Evolutionary conservation across 805 yeast genomes (phyloP).

Genomic region (Zygosaccharomyces kombuchaensis): DNA sequence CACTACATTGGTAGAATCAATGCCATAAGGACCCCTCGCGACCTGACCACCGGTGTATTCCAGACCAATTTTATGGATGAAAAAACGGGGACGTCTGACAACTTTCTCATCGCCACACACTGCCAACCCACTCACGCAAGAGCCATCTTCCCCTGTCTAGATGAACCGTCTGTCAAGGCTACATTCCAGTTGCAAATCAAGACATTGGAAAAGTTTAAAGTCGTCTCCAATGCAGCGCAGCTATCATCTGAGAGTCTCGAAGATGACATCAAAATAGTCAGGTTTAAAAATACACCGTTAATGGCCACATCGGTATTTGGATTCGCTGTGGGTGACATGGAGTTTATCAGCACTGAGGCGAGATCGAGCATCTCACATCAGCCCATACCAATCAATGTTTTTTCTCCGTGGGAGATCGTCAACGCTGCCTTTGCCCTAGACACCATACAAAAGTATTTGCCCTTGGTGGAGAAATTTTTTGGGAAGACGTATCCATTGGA

Average conservation of each 20-base stretch:
- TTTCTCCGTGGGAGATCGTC: constrained; percentile 45
- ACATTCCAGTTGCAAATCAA: constrained; percentile 46
- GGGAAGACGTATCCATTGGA: constrained; percentile 49
- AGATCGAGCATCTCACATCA: constrained; percentile 19
- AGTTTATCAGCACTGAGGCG: constrained; percentile 41
- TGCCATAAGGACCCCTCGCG: constrained; percentile 48
- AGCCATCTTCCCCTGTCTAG: constrained; percentile 62
- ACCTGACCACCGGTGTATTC: constrained; percentile 60
- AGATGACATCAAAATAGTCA: constrained; percentile 25
- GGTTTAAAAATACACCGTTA: constrained; percentile 51
- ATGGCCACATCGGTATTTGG: constrained; percentile 64
- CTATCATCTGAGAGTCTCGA: constrained; percentile 5
- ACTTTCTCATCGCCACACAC: constrained; percentile 62
- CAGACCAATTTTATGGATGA: constrained; percentile 59
- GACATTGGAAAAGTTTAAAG: constrained; percentile 44
- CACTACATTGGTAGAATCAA: constrained; percentile 45
- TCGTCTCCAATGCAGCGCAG: constrained; percentile 42
- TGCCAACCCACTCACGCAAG: constrained; percentile 66
- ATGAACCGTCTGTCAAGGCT: constrained; percentile 55
- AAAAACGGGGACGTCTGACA: constrained; percentile 45
- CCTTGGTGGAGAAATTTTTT: constrained; percentile 44
- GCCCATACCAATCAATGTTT: constrained; percentile 47
- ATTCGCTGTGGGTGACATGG: constrained; percentile 65
- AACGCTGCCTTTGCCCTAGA: constrained; percentile 49
- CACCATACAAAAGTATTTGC: constrained; percentile 45